Conservation (phyloP, 306 rosid genomes). For the Cicer bijugum region DNA sequence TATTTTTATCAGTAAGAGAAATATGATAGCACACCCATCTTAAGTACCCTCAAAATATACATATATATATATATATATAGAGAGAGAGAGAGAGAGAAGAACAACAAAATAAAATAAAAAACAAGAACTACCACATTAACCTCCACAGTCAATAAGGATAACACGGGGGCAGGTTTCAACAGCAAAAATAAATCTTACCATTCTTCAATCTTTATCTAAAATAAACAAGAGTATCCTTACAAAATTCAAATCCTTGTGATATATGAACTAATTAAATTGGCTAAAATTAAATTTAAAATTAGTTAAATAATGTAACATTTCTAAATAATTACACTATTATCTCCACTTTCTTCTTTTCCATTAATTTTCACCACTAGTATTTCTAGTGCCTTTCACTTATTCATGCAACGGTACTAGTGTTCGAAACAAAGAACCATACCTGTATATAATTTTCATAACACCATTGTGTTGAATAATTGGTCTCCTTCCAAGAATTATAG, state of each 20-base stretch:
- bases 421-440: slow-evolving; percentile 51
- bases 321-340: slow-evolving; percentile 8
- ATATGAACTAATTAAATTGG: slow-evolving; percentile 27
- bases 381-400: background rate
- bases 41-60: background rate
- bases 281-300: slow-evolving; percentile 1
- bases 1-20: background rate
- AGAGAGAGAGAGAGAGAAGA: slow-evolving; percentile 21
- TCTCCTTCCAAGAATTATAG: slow-evolving; percentile 94
- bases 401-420: background rate
- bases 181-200: background rate
- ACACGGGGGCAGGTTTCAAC: background rate
- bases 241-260: background rate
- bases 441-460: slow-evolving; percentile 92
- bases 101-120: background rate
- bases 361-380: slow-evolving; percentile 2
- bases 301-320: slow-evolving; percentile 14
- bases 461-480: slow-evolving; percentile 96
- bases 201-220: slow-evolving; percentile 14
- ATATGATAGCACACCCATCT: background rate
- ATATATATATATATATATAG: background rate
- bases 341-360: slow-evolving; percentile 15
- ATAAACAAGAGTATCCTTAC: slow-evolving; percentile 1
- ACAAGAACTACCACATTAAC: slow-evolving; percentile 5
- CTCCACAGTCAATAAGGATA: slow-evolving; percentile 4